Evolutionary conservation across 176 grass and related monocot species (phyloP), one percentile per base, ranked within the genome.

Genomic region (Echinochloa phyllopogon): DNA sequence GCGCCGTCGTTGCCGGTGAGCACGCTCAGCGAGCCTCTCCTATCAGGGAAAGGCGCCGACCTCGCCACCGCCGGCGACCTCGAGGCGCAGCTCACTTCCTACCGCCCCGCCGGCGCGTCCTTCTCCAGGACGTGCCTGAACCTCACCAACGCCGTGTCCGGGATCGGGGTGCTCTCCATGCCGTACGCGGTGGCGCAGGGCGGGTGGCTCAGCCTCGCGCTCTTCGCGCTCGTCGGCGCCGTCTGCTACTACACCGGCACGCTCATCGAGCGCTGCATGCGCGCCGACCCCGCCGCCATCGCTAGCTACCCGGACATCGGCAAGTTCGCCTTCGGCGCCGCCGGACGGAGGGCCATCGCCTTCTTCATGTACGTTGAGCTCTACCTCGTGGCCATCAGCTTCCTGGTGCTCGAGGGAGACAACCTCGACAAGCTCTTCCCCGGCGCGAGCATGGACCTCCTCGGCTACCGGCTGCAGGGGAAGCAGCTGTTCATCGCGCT

Each of bases 181-280:
- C 83, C 92, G 15, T 89, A 91, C 56, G 89, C 89, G 12, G 27
- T 94, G 33, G 77, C 91, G 6, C 76, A 88, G 65, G 91, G 88
- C 63, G 88, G 88, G 67, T 93, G 91, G 91, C 72, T 90, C 38
- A 93, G 91, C 78, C 61, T 93, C 1, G 66, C 8, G 15, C 85
- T 93, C 25, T 90, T 93, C 64, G 40, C 65, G 29, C 40, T 85
- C 55, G 82, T 90, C 48, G 91, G 85, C 37, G 47, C 76, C 27
- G 6, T 93, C 51, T 93, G 91, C 76, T 93, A 78, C 58, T 90
- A 93, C 88, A 93, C 88, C 25, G 91, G 91, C 65, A 77, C 62
- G 20, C 81, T 93, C 66, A 85, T 93, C 74, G 76, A 69, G 37
- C 69, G 88, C 21, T 93, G 91, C 76, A 90, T 93, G 88, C 74